Evolutionary conservation across 1,139 yeast species (phyloP).

Genomic region (Wickerhamomyces sp.): DNA sequence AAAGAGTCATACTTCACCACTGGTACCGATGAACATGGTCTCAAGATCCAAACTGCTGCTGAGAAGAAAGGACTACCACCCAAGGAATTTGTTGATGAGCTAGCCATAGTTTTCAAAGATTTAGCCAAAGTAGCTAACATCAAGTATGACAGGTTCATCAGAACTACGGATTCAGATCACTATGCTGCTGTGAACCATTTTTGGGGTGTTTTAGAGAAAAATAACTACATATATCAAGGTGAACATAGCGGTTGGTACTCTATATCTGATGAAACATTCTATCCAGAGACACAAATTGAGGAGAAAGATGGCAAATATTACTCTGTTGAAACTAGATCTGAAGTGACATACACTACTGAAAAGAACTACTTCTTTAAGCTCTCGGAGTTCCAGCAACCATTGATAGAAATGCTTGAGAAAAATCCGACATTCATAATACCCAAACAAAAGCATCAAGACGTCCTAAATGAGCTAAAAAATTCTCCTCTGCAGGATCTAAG

Average conservation of each 20-base stretch:
- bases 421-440: constrained; percentile 66
- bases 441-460: constrained; percentile 43
- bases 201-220: constrained; percentile 59
- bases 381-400: constrained; percentile 48
- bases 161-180: constrained; percentile 90
- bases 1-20: constrained; percentile 61
- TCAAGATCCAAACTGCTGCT: constrained; percentile 81
- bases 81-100: constrained; percentile 63
- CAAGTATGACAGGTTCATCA: constrained; percentile 67
- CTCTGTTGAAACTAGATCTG: constrained; percentile 72
- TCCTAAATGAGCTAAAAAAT: constrained; percentile 54
- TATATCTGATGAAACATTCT: constrained; percentile 89
- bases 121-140: constrained; percentile 57
- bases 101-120: constrained; percentile 57
- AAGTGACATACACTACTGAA: constrained; percentile 73
- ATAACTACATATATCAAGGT: constrained; percentile 75
- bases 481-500: constrained; percentile 62
- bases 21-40: constrained; percentile 97
- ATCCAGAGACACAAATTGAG: constrained; percentile 74
- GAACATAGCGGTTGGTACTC: constrained; percentile 93
- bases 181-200: constrained; percentile 54
- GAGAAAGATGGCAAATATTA: constrained; percentile 38
- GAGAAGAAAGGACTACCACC: constrained; percentile 49
- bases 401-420: constrained; percentile 43
- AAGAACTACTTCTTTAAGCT: constrained; percentile 82